Evolutionary conservation across 225 moss, liverwort and hornwort species (phyloP), one percentile per base, ranked within the genome.

Genomic region (Ulota crispa): DNA sequence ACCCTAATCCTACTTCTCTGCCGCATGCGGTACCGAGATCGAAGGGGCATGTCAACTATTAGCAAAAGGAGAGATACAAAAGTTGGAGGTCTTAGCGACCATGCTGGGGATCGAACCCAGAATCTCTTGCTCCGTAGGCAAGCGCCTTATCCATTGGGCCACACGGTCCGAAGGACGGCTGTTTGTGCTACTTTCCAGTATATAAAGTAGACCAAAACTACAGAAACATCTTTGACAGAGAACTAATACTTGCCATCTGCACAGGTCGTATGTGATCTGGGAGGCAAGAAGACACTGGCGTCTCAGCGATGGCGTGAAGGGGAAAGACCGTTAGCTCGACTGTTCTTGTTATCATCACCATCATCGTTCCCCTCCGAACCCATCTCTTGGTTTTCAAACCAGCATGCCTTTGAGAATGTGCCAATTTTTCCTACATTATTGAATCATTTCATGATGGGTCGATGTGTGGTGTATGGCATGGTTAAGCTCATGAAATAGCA

Each of bases 71-170:
- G 63, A 19, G 16, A 31, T 3, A 19, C 7, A 63, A 50, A 50
- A 57, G 32, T 9, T 6, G 1, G 3, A 1, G 3, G n/a, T n/a
- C 2, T 1, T 0, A 0, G 0, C 82, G 83, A 86, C 81, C 86
- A 86, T 86, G 86, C 83, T 88, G 81, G 75, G 81, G 70, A 86
- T 86, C 70, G 81, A 88, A 88, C 86, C 88, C 83, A 86, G 83
- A 85, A 36, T 88, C 81, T 86, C 88, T 77, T 78, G 86, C 88
- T 87, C 84, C 85, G 81, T 78, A 81, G 84, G 87, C 84, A 82
- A 84, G 84, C 81, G 84, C 84, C 84, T 84, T 87, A 78, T 85
- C 84, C 87, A 87, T 87, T 87, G 87, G 84, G 87, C 82, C 87
- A 84, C 84, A 87, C 72, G 72, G 78, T 78, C 83, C 3, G 15